phyloP scores from a whole-genome alignment of 768 basidiomycete species.

The Lactarius deliciosus region DNA sequence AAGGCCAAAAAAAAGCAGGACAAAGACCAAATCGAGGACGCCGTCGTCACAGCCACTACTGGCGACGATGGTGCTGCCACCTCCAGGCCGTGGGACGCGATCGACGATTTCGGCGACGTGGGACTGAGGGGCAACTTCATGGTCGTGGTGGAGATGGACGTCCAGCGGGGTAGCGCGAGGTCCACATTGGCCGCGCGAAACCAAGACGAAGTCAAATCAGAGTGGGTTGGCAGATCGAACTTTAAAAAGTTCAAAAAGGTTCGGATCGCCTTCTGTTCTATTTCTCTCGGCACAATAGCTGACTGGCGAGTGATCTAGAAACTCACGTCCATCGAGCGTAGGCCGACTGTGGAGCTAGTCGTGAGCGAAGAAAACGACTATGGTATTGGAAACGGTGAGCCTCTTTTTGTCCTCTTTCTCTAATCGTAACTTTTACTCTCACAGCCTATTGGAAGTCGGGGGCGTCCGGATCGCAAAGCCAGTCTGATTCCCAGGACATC shows the following conservation, averaged over 20 bases:
- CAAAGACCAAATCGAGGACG: neutral
- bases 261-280: conserved; percentile 14
- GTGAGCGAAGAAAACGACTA: conserved; percentile 52
- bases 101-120: conserved; percentile 64
- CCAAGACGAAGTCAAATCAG: conserved; percentile 11
- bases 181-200: neutral
- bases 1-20: conserved; percentile 38
- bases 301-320: conserved; percentile 31
- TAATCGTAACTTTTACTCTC: neutral
- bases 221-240: conserved; percentile 52
- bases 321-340: conserved; percentile 25
- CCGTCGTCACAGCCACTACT: conserved; percentile 37
- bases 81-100: conserved; percentile 51
- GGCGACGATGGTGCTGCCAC: neutral
- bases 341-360: conserved; percentile 49
- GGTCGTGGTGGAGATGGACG: conserved; percentile 64
- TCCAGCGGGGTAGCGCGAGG: conserved; percentile 33
- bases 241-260: conserved; percentile 80
- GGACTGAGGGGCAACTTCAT: conserved; percentile 69
- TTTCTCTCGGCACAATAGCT: too few species aligned
- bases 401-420: neutral
- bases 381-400: conserved; percentile 52
- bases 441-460: conserved; percentile 15
- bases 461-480: conserved; percentile 37
- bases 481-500: conserved; percentile 49